Evolutionary conservation across 2,329 filamentous ascomycete genomes (phyloP), one percentile per base, ranked within the genome.

Genomic region (Madurella fahalii): DNA sequence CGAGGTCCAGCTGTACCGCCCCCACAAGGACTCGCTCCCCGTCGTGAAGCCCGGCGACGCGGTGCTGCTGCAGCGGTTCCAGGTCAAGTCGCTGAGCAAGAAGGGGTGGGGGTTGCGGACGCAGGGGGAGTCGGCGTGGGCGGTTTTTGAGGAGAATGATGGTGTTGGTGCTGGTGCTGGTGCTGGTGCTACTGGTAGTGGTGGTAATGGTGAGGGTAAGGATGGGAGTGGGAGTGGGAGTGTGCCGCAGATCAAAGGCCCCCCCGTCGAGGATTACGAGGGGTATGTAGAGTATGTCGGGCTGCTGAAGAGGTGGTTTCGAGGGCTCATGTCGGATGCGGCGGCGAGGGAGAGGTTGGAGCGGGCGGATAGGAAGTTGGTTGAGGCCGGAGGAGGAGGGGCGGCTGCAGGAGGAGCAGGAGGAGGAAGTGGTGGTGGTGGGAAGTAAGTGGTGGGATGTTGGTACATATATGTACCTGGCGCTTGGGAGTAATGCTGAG

Each of bases 61-160:
- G 2, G 72, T 86, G 32, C 71, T 86, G 32, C 74, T 86, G 40
- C 76, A 80, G 20, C 73, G 76, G 46, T 81, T 86, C 59, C 73
- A 74, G 30, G 78, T 84, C 13, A 71, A 77, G 41, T 72, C 81
- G 2, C 68, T 84, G 48, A 77, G 77, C 54, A 73, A 73, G 44
- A 77, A 77, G 50, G 82, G 78, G 1, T 84, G 81, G 58, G 82
- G 80, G 0, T 68, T 85, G 47, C 71, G 75, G 46, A 76, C 75
- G n/a, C 74, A 72, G n/a, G 78, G 80, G 43, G 72, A 70, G 34
- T 84, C 81, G 15, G 78, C 79, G 51, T 86, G 84, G 80, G 83
- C 80, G 2, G 80, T 86, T 2, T 85, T 82, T 58, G 80, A 83
- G 60, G 48, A n/a, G 32, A 52, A 42, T 25, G 25, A 25, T 7